phyloP scores from a whole-genome alignment of 495 filamentous ascomycete species.

The Hypoxylon crocopeplum region DNA sequence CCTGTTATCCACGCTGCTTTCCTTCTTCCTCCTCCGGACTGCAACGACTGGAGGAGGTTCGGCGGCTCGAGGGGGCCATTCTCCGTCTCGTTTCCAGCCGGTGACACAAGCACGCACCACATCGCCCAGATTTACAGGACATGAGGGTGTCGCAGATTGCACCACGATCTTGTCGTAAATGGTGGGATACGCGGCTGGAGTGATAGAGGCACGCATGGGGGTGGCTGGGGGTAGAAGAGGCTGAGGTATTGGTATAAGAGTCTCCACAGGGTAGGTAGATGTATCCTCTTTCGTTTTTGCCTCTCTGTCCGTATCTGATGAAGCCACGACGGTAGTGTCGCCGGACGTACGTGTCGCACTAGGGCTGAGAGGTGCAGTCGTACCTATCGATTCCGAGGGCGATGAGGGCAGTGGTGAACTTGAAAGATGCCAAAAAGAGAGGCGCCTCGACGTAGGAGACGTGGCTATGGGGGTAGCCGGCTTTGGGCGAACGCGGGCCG shows the following conservation, averaged over 20 bases:
- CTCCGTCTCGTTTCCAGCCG: constrained; percentile 92
- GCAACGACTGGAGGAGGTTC: constrained; percentile 47
- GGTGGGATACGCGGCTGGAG: constrained; percentile 71
- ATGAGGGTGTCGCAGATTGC: constrained; percentile 75
- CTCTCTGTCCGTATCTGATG: constrained; percentile 38
- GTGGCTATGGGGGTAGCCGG: constrained; percentile 38
- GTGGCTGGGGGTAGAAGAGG: constrained; percentile 72
- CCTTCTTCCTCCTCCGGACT: constrained; percentile 46
- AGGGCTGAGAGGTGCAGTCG: constrained; percentile 32
- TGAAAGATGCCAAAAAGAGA: constrained; percentile 44
- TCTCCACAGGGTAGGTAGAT: constrained; percentile 48
- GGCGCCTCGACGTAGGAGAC: constrained; percentile 43
- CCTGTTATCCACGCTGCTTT: constrained; percentile 33
- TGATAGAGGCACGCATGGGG: constrained; percentile 76
- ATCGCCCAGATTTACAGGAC: constrained; percentile 86
- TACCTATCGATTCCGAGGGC: constrained; percentile 29
- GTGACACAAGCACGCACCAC: constrained; percentile 82
- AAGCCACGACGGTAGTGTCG: constrained; percentile 35
- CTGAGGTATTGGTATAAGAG: constrained; percentile 65
- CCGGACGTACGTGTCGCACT: constrained; percentile 38
- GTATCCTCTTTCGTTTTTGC: constrained; percentile 25
- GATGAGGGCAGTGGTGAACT: constrained; percentile 31
- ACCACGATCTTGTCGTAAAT: constrained; percentile 90
- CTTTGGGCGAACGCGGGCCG: constrained; percentile 49
- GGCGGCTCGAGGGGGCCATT: constrained; percentile 81